These are phyloP conservation scores for Cylindrodendrum hubeiense DNA, from an alignment of 2,329 filamentous ascomycete genomes.

Conservation along the genomic window DNA sequence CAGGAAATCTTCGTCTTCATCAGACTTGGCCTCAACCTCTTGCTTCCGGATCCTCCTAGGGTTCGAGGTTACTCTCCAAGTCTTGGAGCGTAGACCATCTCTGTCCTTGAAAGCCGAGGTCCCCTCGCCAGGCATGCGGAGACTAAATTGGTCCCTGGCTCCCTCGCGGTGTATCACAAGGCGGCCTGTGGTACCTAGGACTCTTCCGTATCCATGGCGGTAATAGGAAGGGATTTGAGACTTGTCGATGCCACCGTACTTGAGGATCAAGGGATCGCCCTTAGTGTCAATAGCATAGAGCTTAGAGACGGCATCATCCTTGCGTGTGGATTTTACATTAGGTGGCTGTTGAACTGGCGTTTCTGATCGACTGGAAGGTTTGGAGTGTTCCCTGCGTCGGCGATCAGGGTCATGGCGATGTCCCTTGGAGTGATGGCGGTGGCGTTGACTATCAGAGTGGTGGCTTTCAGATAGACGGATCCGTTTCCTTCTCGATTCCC, in stretches of 20 bases:
- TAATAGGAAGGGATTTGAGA: constrained; percentile 79
- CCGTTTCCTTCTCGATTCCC: constrained; percentile 36
- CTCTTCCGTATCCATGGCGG: constrained; percentile 74
- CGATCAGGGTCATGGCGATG: constrained; percentile 33
- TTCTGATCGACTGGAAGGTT: constrained; percentile 14
- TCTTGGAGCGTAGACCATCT: constrained; percentile 61
- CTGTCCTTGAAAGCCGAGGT: constrained; percentile 52
- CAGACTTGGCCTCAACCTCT: constrained; percentile 35
- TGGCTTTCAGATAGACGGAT: constrained; percentile 36
- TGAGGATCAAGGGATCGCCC: constrained; percentile 81
- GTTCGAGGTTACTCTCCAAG: constrained; percentile 52
- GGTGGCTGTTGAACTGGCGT: constrained; percentile 20
- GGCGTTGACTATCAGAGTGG: constrained; percentile 31
- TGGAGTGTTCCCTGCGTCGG: constrained; percentile 23
- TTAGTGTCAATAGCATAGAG: constrained; percentile 75
- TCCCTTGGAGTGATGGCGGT: constrained; percentile 33
- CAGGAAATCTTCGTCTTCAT: constrained; percentile 61
- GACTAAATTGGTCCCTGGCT: constrained; percentile 67
- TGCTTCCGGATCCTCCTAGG: constrained; percentile 55
- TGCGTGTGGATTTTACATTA: constrained; percentile 12
- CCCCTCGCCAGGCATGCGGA: constrained; percentile 58
- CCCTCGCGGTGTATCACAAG: constrained; percentile 76
- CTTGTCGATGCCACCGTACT: constrained; percentile 80
- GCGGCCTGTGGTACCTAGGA: constrained; percentile 74
- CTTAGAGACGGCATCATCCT: constrained; percentile 38